phyloP scores from a whole-genome alignment of 2,329 filamentous ascomycete genomes.

The Cladorrhinum sp. region DNA sequence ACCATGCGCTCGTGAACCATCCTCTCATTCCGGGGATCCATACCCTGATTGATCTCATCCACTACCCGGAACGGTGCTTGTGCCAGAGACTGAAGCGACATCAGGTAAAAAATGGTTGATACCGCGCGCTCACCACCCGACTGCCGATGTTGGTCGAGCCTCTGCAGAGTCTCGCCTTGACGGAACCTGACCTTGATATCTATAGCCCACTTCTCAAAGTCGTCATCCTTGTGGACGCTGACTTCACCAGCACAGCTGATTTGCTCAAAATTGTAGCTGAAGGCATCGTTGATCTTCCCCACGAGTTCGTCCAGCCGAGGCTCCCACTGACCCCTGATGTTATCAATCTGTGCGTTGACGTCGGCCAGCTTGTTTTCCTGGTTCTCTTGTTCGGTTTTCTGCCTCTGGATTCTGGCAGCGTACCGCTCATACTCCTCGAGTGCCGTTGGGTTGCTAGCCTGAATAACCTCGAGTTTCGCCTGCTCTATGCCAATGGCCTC shows the following conservation, averaged over 20 bases:
- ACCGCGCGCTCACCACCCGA: conserved; percentile 95
- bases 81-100: conserved; percentile 92
- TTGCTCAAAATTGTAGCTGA: conserved; percentile 87
- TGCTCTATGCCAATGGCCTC: conserved; percentile 71
- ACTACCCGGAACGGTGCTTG: conserved; percentile 96
- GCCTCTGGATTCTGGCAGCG: conserved; percentile 63
- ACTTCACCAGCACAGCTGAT: conserved; percentile 95
- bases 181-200: conserved; percentile 95
- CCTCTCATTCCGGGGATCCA: conserved; percentile 97
- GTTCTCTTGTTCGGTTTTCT: conserved; percentile 55
- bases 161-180: conserved; percentile 73
- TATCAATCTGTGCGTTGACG: conserved; percentile 56
- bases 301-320: conserved; percentile 76
- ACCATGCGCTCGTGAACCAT: conserved; percentile 99
- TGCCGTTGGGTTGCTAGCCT: conserved; percentile 71
- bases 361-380: conserved; percentile 54
- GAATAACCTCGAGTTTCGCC: conserved; percentile 74
- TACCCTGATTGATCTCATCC: conserved; percentile 99
- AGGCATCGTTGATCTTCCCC: conserved; percentile 80
- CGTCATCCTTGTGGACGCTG: conserved; percentile 79
- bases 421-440: conserved; percentile 76
- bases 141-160: conserved; percentile 87
- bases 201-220: conserved; percentile 92
- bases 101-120: conserved; percentile 97
- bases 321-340: conserved; percentile 74